Conservation (phyloP, 2,329 filamentous ascomycete genomes). For the Penicillium corylophilum region DNA sequence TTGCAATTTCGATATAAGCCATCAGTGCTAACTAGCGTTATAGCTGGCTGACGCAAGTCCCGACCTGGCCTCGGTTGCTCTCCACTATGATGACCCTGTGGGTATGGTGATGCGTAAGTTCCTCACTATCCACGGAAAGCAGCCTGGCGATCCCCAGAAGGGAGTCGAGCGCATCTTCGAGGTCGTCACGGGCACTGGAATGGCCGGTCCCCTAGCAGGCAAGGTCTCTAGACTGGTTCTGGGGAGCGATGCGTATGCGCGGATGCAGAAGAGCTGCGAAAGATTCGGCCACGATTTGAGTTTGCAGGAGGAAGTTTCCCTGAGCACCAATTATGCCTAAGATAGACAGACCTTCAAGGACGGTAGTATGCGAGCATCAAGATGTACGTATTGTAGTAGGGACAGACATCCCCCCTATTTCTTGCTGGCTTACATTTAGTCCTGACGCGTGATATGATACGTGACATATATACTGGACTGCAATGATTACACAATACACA, state of each 20-base stretch:
- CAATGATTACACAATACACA: too few relatives aligned
- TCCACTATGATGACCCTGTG: slow-evolving; percentile 13
- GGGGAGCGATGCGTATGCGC: slow-evolving; percentile 35
- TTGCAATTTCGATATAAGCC: not conserved
- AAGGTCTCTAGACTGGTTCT: slow-evolving; percentile 37
- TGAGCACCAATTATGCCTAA: not conserved
- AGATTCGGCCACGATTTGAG: not conserved
- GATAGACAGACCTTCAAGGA: too few relatives aligned
- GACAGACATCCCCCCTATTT: too few relatives aligned
- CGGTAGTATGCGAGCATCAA: too few relatives aligned
- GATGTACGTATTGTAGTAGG: too few relatives aligned
- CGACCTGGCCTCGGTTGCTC: slow-evolving; percentile 46
- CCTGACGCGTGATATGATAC: too few relatives aligned
- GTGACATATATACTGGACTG: too few relatives aligned
- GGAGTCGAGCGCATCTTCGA: slow-evolving; percentile 40
- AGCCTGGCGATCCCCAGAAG: slow-evolving; percentile 20
- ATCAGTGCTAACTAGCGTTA: not conserved
- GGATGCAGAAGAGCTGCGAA: slow-evolving; percentile 15
- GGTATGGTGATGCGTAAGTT: slow-evolving; percentile 25
- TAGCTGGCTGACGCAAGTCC: slow-evolving; percentile 33
- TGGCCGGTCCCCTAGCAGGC: slow-evolving; percentile 32
- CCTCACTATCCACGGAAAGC: slow-evolving; percentile 10
- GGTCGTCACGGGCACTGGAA: slow-evolving; percentile 35
- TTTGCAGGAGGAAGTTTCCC: not conserved
- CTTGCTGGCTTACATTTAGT: too few relatives aligned